These are phyloP conservation scores for Candolleomyces eurysporus DNA, from an alignment of 768 basidiomycete genomes.

Conservation along the genomic window DNA sequence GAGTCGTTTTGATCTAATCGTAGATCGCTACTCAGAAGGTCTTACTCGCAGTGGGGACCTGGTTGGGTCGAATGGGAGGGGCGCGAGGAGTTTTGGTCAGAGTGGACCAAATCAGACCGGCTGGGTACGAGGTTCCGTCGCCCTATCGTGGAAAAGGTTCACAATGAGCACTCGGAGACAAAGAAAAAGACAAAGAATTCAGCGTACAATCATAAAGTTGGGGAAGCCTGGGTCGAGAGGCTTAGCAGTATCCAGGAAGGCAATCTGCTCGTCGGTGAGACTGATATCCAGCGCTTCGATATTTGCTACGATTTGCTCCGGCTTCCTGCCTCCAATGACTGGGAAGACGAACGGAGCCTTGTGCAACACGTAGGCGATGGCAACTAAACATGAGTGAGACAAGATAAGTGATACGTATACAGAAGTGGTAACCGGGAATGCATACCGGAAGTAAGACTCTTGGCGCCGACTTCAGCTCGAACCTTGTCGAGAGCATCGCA, in stretches of 20 bases:
- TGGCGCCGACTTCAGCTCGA: slow-evolving; percentile 42
- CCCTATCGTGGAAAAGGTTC: not conserved
- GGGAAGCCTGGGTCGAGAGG: slow-evolving; percentile 11
- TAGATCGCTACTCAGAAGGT: no score
- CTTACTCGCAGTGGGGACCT: no score
- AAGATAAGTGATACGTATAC: not conserved
- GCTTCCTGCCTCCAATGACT: slow-evolving; percentile 32
- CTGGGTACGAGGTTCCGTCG: not conserved
- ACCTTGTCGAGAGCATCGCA: slow-evolving; percentile 44
- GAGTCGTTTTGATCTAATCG: no score
- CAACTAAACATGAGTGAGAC: slow-evolving; percentile 28
- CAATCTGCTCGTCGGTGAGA: slow-evolving; percentile 38
- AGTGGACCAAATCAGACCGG: not conserved
- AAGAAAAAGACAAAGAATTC: not conserved
- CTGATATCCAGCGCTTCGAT: slow-evolving; percentile 40
- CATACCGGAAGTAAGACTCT: slow-evolving; percentile 40
- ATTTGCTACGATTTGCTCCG: slow-evolving; percentile 42
- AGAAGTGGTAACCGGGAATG: not conserved
- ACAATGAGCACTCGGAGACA: no score
- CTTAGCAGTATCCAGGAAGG: slow-evolving; percentile 30
- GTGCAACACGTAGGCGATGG: slow-evolving; percentile 49
- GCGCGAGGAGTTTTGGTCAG: not conserved
- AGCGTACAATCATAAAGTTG: slow-evolving; percentile 7
- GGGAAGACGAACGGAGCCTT: slow-evolving; percentile 51
- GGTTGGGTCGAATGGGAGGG: not conserved